These are phyloP conservation scores for Scolecobasidium constrictum DNA, from an alignment of 2,329 filamentous ascomycete genomes.

Conservation along the genomic window DNA sequence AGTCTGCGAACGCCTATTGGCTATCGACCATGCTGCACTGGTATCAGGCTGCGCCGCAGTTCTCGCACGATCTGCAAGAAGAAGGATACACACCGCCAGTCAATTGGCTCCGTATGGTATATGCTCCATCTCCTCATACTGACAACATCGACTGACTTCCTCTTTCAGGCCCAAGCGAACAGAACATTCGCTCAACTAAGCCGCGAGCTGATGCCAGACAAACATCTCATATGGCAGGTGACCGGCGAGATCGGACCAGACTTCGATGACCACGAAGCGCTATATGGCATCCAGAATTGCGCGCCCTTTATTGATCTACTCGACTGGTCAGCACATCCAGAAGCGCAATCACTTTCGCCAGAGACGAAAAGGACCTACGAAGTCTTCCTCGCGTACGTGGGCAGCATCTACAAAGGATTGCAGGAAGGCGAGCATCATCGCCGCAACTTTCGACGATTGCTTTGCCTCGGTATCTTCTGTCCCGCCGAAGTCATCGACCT, in stretches of 20 bases:
- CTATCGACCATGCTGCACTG: neutral
- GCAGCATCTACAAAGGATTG: neutral
- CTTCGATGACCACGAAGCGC: too few relatives aligned
- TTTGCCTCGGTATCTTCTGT: neutral
- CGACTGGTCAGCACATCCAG: too few relatives aligned
- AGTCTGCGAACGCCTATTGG: neutral
- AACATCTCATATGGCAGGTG: neutral
- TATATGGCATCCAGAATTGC: too few relatives aligned
- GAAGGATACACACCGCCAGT: neutral
- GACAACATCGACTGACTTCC: too few relatives aligned
- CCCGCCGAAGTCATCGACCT: neutral
- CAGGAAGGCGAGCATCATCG: neutral
- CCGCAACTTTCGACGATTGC: constrained; percentile 2
- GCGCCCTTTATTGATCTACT: too few relatives aligned
- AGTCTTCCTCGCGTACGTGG: neutral
- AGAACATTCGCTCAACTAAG: neutral
- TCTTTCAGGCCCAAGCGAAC: too few relatives aligned
- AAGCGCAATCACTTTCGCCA: too few relatives aligned
- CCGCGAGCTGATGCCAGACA: neutral
- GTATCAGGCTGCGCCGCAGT: neutral
- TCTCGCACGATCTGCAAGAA: neutral
- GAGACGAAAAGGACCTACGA: too few relatives aligned
- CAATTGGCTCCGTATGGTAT: neutral
- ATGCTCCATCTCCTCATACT: too few relatives aligned
- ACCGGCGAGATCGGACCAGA: too few relatives aligned